phyloP scores from a whole-genome alignment of 306 rosid species.

The Pterocarpus macrocarpus region DNA sequence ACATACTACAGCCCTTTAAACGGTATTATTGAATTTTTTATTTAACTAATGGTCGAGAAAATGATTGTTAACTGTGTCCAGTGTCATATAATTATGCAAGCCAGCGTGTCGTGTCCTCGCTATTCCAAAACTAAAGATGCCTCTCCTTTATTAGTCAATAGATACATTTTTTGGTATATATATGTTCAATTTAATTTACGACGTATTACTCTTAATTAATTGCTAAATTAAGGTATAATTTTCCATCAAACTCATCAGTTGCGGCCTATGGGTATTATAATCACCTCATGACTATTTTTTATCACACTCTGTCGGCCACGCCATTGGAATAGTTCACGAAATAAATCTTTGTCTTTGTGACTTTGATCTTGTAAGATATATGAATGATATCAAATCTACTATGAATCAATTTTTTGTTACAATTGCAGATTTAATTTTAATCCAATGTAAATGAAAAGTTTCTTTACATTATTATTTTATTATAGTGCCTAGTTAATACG shows the following conservation, averaged over 20 bases:
- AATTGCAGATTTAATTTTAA: too few species aligned
- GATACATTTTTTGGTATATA: not conserved
- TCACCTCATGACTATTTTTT: too few species aligned
- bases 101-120: not conserved
- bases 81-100: slow-evolving; percentile 15
- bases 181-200: not conserved
- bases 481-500: too few species aligned
- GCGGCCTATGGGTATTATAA: too few species aligned
- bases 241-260: not conserved
- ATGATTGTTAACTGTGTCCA: not conserved
- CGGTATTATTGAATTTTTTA: not conserved
- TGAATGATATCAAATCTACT: too few species aligned
- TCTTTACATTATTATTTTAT: too few species aligned
- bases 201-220: not conserved
- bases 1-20: not conserved
- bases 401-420: too few species aligned
- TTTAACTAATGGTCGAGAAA: not conserved
- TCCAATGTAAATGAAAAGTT: too few species aligned
- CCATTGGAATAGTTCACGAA: too few species aligned
- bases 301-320: too few species aligned
- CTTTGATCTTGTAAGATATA: not conserved
- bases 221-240: not conserved
- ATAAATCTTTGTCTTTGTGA: not conserved
- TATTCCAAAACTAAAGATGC: not conserved
- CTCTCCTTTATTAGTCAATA: not conserved